These are phyloP conservation scores for Mycena epipterygia DNA, from an alignment of 768 basidiomycete species.

Conservation along the genomic window DNA sequence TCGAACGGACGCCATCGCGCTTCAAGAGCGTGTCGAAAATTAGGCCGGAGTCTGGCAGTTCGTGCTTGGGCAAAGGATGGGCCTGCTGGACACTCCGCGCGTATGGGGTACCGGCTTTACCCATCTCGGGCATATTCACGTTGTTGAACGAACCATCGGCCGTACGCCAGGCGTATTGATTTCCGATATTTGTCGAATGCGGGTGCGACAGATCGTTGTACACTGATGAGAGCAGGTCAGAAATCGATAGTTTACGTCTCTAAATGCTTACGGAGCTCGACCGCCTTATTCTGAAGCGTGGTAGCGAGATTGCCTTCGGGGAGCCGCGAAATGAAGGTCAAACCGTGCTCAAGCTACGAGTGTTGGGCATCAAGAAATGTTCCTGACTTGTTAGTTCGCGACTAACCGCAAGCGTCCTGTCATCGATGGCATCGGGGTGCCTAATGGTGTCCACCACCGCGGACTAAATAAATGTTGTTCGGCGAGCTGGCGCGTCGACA, in stretches of 20 bases:
- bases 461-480: conserved; percentile 52
- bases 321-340: conserved; percentile 73
- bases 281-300: conserved; percentile 58
- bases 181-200: conserved; percentile 75
- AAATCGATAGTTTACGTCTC: not conserved
- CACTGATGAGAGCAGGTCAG: conserved; percentile 56
- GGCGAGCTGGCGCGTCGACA: not conserved
- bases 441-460: conserved; percentile 72
- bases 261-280: conserved; percentile 71
- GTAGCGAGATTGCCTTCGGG: conserved; percentile 59
- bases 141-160: conserved; percentile 89
- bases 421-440: conserved; percentile 76
- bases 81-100: conserved; percentile 85
- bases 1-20: conserved; percentile 69
- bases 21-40: conserved; percentile 61
- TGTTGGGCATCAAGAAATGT: not conserved
- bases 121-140: conserved; percentile 74
- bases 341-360: conserved; percentile 76
- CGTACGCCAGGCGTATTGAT: conserved; percentile 73
- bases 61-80: conserved; percentile 73
- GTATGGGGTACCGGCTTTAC: conserved; percentile 84
- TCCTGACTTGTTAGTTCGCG: not conserved
- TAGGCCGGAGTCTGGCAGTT: conserved; percentile 69
- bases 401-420: conserved; percentile 81
- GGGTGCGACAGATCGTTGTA: conserved; percentile 90